Percentiles rank a stretch among this genome's conserved stretches.
These are phyloP conservation scores for Apocynum venetum DNA, from an alignment of 257 asterid species.

Conservation along the genomic window DNA sequence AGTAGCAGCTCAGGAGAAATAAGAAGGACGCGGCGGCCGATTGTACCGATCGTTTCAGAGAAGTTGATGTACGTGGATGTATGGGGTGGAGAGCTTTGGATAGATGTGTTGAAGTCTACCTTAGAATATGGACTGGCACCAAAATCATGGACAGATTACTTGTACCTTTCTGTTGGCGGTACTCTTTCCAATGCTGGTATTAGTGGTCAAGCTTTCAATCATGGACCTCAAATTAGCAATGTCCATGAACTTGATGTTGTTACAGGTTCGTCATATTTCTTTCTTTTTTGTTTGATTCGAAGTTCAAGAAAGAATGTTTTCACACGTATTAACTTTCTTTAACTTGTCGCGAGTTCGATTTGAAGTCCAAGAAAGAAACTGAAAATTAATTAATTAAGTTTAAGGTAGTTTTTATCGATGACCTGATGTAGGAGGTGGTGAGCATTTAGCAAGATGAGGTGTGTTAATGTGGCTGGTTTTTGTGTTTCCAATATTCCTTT, in stretches of 20 bases:
- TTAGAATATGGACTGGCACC: slow-evolving; percentile 70
- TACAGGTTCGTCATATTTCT: slow-evolving; percentile 41
- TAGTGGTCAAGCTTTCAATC: slow-evolving; percentile 81
- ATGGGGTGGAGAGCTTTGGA: slow-evolving; percentile 86
- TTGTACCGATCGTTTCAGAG: slow-evolving; percentile 40
- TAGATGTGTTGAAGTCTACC: slow-evolving; percentile 60
- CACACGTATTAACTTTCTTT: too few species aligned
- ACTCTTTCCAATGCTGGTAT: slow-evolving; percentile 83
- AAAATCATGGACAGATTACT: slow-evolving; percentile 83
- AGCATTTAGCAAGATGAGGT: neutral
- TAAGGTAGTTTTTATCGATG: too few species aligned
- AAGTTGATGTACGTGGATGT: slow-evolving; percentile 57
- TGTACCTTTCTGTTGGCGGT: slow-evolving; percentile 87
- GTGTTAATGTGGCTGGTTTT: neutral
- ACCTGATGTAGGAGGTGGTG: too few species aligned
- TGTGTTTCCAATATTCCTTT: neutral
- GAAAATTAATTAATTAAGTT: too few species aligned
- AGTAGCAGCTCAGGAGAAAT: slow-evolving; percentile 17
- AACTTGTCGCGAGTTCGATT: too few species aligned
- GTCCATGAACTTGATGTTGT: slow-evolving; percentile 76
- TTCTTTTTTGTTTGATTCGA: too few species aligned
- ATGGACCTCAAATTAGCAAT: slow-evolving; percentile 82
- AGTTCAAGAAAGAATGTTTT: too few species aligned
- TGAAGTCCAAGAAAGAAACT: too few species aligned
- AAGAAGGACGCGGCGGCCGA: slow-evolving; percentile 9